Percentiles rank a stretch among this genome's conserved stretches.
Evolutionary conservation across 257 asterid species (phyloP).

Genomic region (Solanum neorickii): DNA sequence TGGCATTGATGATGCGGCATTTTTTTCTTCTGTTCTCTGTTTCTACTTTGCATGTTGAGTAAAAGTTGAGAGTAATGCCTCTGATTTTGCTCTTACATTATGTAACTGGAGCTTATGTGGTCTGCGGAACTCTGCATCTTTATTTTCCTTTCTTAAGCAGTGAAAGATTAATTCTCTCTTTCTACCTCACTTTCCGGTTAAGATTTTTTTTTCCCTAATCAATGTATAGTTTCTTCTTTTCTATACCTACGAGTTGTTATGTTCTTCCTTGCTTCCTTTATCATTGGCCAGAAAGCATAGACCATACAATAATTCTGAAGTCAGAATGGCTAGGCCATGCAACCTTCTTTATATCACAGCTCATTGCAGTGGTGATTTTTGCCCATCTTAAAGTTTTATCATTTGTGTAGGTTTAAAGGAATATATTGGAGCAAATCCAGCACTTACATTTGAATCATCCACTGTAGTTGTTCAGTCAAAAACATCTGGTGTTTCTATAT

Average conservation of each 20-base stretch:
- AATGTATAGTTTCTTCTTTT: background rate
- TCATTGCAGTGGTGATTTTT: background rate
- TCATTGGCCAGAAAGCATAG: background rate
- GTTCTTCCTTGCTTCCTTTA: background rate
- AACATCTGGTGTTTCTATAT: slow-evolving; percentile 37
- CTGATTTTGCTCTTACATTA: background rate
- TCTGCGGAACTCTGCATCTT: background rate
- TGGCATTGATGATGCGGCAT: background rate
- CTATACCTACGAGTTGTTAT: background rate
- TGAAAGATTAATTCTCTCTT: background rate
- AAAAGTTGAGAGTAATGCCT: background rate
- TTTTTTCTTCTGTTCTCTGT: background rate
- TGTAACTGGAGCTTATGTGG: background rate
- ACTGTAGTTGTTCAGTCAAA: slow-evolving; percentile 45
- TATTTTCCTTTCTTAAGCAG: background rate
- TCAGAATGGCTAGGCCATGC: background rate
- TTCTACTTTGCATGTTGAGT: background rate
- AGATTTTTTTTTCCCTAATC: background rate
- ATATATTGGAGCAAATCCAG: slow-evolving; percentile 87
- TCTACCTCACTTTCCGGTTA: background rate
- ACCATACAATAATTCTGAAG: background rate
- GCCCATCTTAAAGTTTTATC: background rate
- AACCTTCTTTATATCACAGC: background rate
- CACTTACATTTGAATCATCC: slow-evolving; percentile 28
- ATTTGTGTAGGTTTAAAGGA: slow-evolving; percentile 73